Conservation (phyloP, 257 asterid species). For the Solanum gandarillasii region DNA sequence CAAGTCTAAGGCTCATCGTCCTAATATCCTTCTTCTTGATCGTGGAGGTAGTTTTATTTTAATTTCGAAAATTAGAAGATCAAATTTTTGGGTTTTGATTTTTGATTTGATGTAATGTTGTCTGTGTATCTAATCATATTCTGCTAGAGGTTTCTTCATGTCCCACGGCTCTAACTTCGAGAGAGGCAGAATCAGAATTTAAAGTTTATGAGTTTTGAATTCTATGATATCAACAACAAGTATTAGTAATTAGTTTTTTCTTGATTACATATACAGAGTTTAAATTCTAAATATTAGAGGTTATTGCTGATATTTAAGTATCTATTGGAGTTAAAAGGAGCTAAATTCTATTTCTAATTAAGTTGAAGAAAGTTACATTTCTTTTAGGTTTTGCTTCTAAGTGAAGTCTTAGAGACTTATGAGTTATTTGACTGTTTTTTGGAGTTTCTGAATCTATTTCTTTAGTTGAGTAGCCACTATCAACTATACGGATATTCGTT, state of each 20-base stretch:
- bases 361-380: not conserved
- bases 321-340: not conserved
- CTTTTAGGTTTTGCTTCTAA: not conserved
- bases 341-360: not conserved
- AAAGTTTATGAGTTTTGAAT: not conserved
- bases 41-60: conserved; percentile 56
- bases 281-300: not conserved
- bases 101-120: not conserved
- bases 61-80: too few species aligned
- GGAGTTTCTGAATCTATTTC: not conserved
- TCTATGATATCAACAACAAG: not conserved
- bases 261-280: not conserved
- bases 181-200: not conserved
- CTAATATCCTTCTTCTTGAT: conserved; percentile 73
- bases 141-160: not conserved
- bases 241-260: not conserved
- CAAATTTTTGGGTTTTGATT: not conserved
- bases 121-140: not conserved
- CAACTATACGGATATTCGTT: not conserved
- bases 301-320: not conserved
- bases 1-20: conserved; percentile 60
- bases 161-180: not conserved
- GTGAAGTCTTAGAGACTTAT: not conserved
- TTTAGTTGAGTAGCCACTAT: not conserved
- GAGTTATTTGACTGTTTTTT: not conserved